These are phyloP conservation scores for Madurella fahalii DNA, from an alignment of 2,329 filamentous ascomycete genomes.

Conservation along the genomic window DNA sequence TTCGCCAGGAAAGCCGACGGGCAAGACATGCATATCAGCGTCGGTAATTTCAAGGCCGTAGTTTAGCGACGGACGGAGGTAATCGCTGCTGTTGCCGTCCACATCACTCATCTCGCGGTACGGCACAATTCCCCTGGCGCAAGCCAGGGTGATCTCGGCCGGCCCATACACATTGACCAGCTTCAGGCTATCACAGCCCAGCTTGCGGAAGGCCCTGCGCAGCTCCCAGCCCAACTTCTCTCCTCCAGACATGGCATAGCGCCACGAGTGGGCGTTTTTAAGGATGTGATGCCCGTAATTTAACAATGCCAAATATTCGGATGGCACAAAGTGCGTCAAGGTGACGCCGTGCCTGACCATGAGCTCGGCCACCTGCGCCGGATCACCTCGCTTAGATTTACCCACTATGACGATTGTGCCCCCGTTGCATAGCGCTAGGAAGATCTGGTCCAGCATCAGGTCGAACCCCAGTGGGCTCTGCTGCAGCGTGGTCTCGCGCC, in stretches of 20 bases:
- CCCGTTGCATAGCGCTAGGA: no score
- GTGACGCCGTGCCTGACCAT: not conserved
- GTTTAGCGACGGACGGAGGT: not conserved
- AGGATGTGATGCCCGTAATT: not conserved
- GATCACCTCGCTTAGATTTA: not conserved
- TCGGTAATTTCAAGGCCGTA: not conserved
- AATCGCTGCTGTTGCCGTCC: not conserved
- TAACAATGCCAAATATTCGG: not conserved
- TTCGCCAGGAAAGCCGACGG: not conserved
- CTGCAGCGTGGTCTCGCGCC: no score
- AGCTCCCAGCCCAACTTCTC: not conserved
- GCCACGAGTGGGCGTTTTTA: not conserved
- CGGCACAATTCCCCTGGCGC: not conserved
- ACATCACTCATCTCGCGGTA: not conserved
- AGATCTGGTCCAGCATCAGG: no score
- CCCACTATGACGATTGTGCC: not conserved
- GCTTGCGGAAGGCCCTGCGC: no score
- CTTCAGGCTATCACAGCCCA: not conserved
- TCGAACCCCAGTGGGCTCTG: no score
- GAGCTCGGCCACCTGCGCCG: no score
- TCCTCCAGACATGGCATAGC: not conserved
- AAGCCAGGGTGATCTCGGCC: slow-evolving; percentile 20
- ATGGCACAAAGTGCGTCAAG: not conserved
- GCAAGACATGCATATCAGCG: not conserved
- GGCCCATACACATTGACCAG: slow-evolving; percentile 29